Conservation (phyloP, 2,329 filamentous ascomycete genomes). For the Aspergillus unguis region DNA sequence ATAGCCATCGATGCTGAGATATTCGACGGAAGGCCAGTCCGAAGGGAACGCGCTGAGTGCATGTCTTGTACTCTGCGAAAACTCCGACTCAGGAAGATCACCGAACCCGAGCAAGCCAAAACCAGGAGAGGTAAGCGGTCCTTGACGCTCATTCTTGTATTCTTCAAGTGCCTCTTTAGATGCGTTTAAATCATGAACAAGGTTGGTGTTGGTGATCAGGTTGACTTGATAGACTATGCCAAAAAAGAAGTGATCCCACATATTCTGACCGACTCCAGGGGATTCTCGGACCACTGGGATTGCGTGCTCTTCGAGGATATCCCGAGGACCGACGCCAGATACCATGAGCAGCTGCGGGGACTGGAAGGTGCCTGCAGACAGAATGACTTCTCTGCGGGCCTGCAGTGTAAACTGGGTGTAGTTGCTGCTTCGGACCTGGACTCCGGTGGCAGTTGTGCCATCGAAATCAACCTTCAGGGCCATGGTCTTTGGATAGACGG, state of each 20-base stretch:
- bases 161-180: neutral
- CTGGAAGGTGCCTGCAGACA: constrained; percentile 54
- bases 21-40: constrained; percentile 33
- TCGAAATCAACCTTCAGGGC: constrained; percentile 1
- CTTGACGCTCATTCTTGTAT: constrained; percentile 21
- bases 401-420: neutral
- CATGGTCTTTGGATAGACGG: neutral
- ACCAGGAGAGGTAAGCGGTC: constrained; percentile 26
- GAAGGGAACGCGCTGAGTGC: constrained; percentile 27
- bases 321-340: constrained; percentile 47
- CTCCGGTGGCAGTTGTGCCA: neutral
- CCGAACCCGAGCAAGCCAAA: neutral
- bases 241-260: constrained; percentile 35
- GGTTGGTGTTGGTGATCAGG: constrained; percentile 22
- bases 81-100: neutral
- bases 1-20: neutral
- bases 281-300: constrained; percentile 28
- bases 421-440: neutral
- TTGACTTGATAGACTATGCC: constrained; percentile 29
- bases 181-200: neutral
- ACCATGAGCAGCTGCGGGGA: constrained; percentile 55
- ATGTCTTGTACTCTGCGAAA: constrained; percentile 31
- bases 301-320: constrained; percentile 20
- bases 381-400: constrained; percentile 43
- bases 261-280: constrained; percentile 37